phyloP scores from a whole-genome alignment of 495 filamentous ascomycete species.

The Paragyromitra xinjiangensis region DNA sequence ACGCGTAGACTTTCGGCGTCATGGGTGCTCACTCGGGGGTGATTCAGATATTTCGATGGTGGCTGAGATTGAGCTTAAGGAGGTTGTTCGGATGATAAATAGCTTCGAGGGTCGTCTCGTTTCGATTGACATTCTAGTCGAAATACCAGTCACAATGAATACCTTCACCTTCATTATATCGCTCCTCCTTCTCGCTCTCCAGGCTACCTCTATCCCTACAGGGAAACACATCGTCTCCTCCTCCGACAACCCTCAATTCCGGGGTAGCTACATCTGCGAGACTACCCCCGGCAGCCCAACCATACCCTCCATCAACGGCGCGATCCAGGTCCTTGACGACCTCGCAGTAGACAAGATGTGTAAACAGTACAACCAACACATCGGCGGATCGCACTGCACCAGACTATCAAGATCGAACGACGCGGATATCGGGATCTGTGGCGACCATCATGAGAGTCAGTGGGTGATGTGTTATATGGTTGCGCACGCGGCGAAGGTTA shows the following conservation, averaged over 20 bases:
- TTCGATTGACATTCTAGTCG: neutral
- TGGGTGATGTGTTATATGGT: constrained; percentile 10
- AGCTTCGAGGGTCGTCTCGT: neutral
- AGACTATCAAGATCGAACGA: neutral
- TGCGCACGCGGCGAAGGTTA: neutral
- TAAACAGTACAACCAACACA: neutral
- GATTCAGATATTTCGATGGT: neutral
- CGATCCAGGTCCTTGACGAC: neutral
- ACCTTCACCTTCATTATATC: neutral
- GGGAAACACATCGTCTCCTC: neutral
- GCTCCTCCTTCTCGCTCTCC: neutral
- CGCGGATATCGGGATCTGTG: neutral
- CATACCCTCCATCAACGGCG: neutral
- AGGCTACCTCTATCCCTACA: neutral
- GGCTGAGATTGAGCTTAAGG: neutral
- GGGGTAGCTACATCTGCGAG: neutral
- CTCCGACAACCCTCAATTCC: neutral
- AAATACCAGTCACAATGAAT: neutral
- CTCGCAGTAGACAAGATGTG: neutral
- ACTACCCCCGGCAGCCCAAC: neutral
- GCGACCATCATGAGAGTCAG: neutral
- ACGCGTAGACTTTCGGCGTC: neutral
- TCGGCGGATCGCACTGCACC: neutral
- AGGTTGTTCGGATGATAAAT: neutral
- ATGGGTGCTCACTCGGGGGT: neutral